Percentiles rank a stretch among this genome's conserved stretches.
Conservation (phyloP, 495 filamentous ascomycete genomes). For the Lasiosphaeris hirsuta region DNA sequence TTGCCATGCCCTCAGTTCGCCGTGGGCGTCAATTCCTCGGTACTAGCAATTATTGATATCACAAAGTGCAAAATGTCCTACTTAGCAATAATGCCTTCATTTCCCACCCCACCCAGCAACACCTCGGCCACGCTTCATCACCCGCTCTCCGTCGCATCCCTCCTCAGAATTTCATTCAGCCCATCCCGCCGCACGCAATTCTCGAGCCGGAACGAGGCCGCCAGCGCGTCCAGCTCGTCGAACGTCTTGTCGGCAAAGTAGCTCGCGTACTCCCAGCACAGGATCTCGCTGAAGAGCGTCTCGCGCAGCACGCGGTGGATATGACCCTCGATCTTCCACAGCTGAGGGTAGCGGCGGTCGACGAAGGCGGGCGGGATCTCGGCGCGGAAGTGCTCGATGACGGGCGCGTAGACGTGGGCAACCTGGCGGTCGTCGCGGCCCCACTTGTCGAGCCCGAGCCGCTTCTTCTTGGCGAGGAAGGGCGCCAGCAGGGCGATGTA, state of each 20-base stretch:
- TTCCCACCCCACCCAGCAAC: too few species aligned
- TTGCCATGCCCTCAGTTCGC: too few species aligned
- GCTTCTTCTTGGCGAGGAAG: slow-evolving; percentile 55
- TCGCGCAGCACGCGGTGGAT: slow-evolving; percentile 51
- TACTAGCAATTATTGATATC: too few species aligned
- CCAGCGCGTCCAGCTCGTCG: slow-evolving; percentile 55
- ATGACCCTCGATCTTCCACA: slow-evolving; percentile 57
- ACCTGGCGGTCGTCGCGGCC: slow-evolving; percentile 39
- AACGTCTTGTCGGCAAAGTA: slow-evolving; percentile 52
- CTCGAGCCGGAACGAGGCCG: slow-evolving; percentile 55
- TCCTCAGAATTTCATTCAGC: slow-evolving; percentile 51
- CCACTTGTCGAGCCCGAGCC: slow-evolving; percentile 54
- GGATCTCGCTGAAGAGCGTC: slow-evolving; percentile 49
- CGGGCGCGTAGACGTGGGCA: slow-evolving; percentile 29
- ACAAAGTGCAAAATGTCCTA: too few species aligned
- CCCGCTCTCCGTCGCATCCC: background rate
- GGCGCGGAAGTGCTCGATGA: slow-evolving; percentile 22
- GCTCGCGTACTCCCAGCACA: slow-evolving; percentile 57
- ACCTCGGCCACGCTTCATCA: too few species aligned
- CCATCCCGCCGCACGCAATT: slow-evolving; percentile 54
- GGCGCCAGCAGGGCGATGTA: slow-evolving; percentile 51
- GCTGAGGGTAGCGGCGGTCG: slow-evolving; percentile 50
- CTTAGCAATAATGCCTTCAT: too few species aligned
- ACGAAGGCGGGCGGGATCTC: slow-evolving; percentile 22
- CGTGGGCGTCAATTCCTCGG: too few species aligned